A percentile compares a stretch with the other conserved stretches of the same genome.
These are phyloP conservation scores for Diplodia intermedia DNA, from an alignment of 2,329 filamentous ascomycete species.

Conservation along the genomic window DNA sequence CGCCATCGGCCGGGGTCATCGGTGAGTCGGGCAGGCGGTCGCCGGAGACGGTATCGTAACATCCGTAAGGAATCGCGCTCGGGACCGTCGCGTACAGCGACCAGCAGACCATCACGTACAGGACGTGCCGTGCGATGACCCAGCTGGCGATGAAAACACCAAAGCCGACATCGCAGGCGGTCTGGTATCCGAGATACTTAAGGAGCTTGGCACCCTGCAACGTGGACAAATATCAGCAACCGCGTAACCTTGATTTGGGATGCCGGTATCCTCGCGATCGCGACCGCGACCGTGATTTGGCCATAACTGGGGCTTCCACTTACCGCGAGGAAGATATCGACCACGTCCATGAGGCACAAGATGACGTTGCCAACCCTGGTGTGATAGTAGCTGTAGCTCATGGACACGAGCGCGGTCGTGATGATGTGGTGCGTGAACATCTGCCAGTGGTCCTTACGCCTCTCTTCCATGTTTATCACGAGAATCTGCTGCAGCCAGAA, in stretches of 20 bases:
- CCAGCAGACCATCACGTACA: constrained; percentile 81
- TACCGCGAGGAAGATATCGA: constrained; percentile 87
- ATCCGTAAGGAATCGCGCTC: constrained; percentile 68
- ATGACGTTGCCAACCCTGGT: constrained; percentile 89
- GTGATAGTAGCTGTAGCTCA: constrained; percentile 85
- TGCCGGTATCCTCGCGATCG: background rate
- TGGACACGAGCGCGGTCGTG: constrained; percentile 79
- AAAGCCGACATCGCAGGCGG: constrained; percentile 81
- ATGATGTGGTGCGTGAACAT: constrained; percentile 96
- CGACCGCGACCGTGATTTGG: background rate
- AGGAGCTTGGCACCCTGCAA: constrained; percentile 77
- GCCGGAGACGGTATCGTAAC: constrained; percentile 64
- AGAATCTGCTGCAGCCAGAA: constrained; percentile 96
- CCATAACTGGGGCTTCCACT: constrained; percentile 44
- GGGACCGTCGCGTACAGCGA: constrained; percentile 76
- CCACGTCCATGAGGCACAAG: constrained; percentile 89
- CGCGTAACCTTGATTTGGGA: constrained; percentile 8
- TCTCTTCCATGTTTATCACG: constrained; percentile 92
- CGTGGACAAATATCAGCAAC: constrained; percentile 3
- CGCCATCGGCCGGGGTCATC: constrained; percentile 41
- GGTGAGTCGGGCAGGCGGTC: constrained; percentile 13
- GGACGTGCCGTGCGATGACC: constrained; percentile 81
- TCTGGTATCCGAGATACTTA: constrained; percentile 83
- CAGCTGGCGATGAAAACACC: constrained; percentile 85
- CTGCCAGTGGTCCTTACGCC: constrained; percentile 92